Conservation (phyloP, 495 filamentous ascomycete genomes). For the Astrothelium subdiscretum region DNA sequence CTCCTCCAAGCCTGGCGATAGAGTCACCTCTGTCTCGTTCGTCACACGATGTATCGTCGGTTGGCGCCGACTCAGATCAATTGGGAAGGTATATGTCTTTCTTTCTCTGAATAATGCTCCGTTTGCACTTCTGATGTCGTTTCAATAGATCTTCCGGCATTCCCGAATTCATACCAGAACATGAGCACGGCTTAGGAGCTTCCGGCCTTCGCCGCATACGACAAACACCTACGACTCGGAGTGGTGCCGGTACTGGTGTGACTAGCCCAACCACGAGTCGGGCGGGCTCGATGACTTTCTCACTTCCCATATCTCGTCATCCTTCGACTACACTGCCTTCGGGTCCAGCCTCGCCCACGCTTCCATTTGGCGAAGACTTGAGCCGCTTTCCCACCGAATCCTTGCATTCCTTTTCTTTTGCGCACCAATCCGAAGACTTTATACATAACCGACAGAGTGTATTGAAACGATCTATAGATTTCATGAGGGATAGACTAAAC, state of each 20-base stretch:
- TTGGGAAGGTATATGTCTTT: neutral
- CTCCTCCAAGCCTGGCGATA: neutral
- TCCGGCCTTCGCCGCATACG: conserved; percentile 89
- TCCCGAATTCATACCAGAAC: conserved; percentile 38
- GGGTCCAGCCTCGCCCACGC: conserved; percentile 51
- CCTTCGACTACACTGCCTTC: conserved; percentile 42
- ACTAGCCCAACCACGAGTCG: conserved; percentile 33
- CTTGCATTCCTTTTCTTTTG: conserved; percentile 96
- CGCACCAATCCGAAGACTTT: conserved; percentile 85
- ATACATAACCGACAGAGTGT: conserved; percentile 87
- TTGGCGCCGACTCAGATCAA: neutral
- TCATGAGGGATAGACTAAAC: conserved; percentile 88
- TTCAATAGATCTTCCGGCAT: neutral
- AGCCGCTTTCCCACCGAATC: conserved; percentile 90
- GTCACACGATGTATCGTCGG: neutral
- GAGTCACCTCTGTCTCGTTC: neutral
- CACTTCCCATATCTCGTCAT: conserved; percentile 36
- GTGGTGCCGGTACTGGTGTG: conserved; percentile 19
- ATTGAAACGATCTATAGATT: conserved; percentile 87
- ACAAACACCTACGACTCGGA: conserved; percentile 47
- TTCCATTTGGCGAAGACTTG: conserved; percentile 75
- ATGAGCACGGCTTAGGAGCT: conserved; percentile 48
- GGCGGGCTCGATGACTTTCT: conserved; percentile 41
- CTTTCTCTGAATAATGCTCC: neutral
- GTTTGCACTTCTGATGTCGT: neutral